Base-by-base conservation (phyloP, 164 flowering plant species). In the Tetracentron sinense region DNA sequence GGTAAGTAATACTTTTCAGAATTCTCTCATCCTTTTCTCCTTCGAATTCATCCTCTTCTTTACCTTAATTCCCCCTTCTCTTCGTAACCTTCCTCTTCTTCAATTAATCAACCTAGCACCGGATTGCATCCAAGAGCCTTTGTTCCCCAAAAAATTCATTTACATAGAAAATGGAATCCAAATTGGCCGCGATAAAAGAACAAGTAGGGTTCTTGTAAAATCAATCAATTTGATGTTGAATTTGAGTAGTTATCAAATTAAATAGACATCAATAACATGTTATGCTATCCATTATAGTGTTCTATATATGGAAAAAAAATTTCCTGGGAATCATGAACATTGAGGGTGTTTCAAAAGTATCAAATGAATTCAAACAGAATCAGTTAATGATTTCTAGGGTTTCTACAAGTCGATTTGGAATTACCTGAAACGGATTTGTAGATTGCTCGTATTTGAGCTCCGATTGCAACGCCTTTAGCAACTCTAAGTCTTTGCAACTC, bases 391-490 rank as follows among this genome's bases (percentile, higher is more conserved):
- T 20, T 49, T 54, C 22, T 2, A 3, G 15, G 15, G 42, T 50
- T 14, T 16, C 12, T 19, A 12, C 1, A 30, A 12, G 31, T 25
- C 2, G 27, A 44, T 15, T 0, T 5, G 2, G 20, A 19, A 51
- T 26, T 59, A 84, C 95, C 86, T 79, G 79, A 56, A 63, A 83
- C 54, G 61, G 84, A 29, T 67, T 42, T 8, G 78, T 42, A 51
- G 89, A 72, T 38, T 52, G 75, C 64, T 91, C 92, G 74, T 85
- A 75, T 20, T 58, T 44, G 75, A 88, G 77, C 64, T 91, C 96
- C 29, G 90, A 80, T 28, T 79, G 78, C 62, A 91, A 50, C 26
- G 81, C 65, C 51, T 74, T 74, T 44, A 78, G 71, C 72, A 90
- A 67, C 21, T 75, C 77, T 7, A 53, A 46, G 58, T 82, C 87